phyloP scores from a whole-genome alignment of 306 rosid genomes.

The Biancaea sappan region DNA sequence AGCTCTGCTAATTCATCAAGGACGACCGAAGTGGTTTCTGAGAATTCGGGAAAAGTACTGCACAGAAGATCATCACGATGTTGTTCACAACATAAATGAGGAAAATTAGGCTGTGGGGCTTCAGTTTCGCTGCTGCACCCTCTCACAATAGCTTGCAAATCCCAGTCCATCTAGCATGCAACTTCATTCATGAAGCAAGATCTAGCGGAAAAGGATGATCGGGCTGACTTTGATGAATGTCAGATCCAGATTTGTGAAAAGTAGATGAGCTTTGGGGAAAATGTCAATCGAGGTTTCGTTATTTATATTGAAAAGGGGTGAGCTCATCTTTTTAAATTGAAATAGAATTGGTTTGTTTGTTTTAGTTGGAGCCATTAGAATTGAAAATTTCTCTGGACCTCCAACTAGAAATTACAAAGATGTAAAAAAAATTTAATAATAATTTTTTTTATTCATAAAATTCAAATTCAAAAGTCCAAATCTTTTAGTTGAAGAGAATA shows the following conservation, averaged over 20 bases:
- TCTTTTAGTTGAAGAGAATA: too few relatives aligned
- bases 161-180: constrained; percentile 71
- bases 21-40: constrained; percentile 48
- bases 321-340: not conserved
- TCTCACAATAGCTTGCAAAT: constrained; percentile 78
- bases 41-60: constrained; percentile 43
- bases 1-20: constrained; percentile 63
- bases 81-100: constrained; percentile 38
- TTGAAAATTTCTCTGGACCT: too few relatives aligned
- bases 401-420: too few relatives aligned
- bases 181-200: constrained; percentile 31
- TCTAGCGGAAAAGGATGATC: not conserved
- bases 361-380: too few relatives aligned
- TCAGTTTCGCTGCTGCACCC: constrained; percentile 47
- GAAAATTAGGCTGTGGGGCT: constrained; percentile 22
- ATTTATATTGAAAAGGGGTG: constrained; percentile 15
- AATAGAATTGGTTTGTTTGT: constrained; percentile 24
- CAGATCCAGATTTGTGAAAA: constrained; percentile 25
- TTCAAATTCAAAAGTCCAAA: too few relatives aligned
- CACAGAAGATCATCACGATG: constrained; percentile 43
- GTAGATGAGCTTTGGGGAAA: constrained; percentile 30
- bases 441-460: too few relatives aligned
- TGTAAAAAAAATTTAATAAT: too few relatives aligned
- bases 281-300: constrained; percentile 35
- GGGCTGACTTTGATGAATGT: constrained; percentile 23